Base-by-base conservation (phyloP, 345 rosid genomes). In the Dipteronia sinensis region DNA sequence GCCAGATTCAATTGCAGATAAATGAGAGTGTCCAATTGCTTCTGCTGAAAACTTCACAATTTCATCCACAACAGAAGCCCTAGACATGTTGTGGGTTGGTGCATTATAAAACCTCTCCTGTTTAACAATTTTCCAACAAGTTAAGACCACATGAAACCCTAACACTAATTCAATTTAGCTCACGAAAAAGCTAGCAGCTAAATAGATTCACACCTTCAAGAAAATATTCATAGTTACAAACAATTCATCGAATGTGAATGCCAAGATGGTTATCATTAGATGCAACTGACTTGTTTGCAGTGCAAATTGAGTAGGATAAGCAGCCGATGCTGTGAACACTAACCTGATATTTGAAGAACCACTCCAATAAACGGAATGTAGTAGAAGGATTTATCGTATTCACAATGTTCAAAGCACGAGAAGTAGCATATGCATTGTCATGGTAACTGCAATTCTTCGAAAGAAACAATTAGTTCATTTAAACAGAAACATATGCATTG, bases 341-440 rank as follows among this genome's bases (percentile, higher is more conserved):
- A 70, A 95, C 99, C 98, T 93, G 99, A 77, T 90, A 73, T 85
- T 83, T 53, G 65, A 90, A 93, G 89, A 95, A 89, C 80, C 76
- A 67, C 73, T 91, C 98, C 81, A 93, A 75, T 72, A 95, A 80
- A 13, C 49, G 77, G 75, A 93, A 93, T 4, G 99, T 92, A 19
- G 87, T 89, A 51, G 87, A 86, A 65, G 88, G 47, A 80, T 90
- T 86, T 40, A 90, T 46, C 34, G 40, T 7, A 73, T 90, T 82
- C 15, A 87, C 94, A 25, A 95, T 87, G 80, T 95, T 94, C 82
- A 95, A 79, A 10, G 94, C 97, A 12, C 94, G 96, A 75, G 94
- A 93, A 44, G 91, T 79, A 15, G 84, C 91, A 72, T 68, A 95
- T 2, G 99, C 97, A 78, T 91, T 89, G 83, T 95, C 99, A 61